Percentiles rank a stretch among this genome's conserved stretches.
Evolutionary conservation across 148 eudicot genomes (phyloP).

Genomic region (Tetragonia tetragonoides): DNA sequence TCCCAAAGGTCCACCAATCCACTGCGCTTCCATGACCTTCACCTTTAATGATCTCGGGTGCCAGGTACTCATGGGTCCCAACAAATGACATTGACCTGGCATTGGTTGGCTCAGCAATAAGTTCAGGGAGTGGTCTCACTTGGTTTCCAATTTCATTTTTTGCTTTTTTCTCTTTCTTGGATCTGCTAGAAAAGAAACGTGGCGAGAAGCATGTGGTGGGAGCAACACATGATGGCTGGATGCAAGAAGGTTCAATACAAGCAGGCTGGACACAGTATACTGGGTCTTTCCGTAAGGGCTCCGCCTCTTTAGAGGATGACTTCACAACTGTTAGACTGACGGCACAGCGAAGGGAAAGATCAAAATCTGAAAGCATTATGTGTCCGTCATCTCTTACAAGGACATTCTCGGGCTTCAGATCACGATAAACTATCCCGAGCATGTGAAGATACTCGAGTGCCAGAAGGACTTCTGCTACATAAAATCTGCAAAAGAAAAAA

Average conservation of each 20-base stretch:
- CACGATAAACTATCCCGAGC: slow-evolving; percentile 74
- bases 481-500: slow-evolving; percentile 46
- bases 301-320: slow-evolving; percentile 37
- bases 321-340: slow-evolving; percentile 63
- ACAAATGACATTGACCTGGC: slow-evolving; percentile 74
- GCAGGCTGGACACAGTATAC: slow-evolving; percentile 63
- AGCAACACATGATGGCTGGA: slow-evolving; percentile 64
- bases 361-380: slow-evolving; percentile 78
- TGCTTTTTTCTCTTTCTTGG: slow-evolving; percentile 53
- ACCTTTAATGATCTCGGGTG: slow-evolving; percentile 59
- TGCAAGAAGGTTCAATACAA: slow-evolving; percentile 64
- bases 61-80: slow-evolving; percentile 64
- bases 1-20: slow-evolving; percentile 73
- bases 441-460: slow-evolving; percentile 75
- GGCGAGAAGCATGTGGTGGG: slow-evolving; percentile 68
- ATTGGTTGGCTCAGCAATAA: slow-evolving; percentile 62
- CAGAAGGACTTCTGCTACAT: slow-evolving; percentile 68
- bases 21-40: slow-evolving; percentile 74
- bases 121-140: slow-evolving; percentile 60
- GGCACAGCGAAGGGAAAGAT: slow-evolving; percentile 65
- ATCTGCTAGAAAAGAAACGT: slow-evolving; percentile 61
- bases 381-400: slow-evolving; percentile 78
- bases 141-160: slow-evolving; percentile 51
- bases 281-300: slow-evolving; percentile 40
- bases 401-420: slow-evolving; percentile 71